Evolutionary conservation across 2,329 filamentous ascomycete species (phyloP).

Genomic region (Cryphonectria naterciae): DNA sequence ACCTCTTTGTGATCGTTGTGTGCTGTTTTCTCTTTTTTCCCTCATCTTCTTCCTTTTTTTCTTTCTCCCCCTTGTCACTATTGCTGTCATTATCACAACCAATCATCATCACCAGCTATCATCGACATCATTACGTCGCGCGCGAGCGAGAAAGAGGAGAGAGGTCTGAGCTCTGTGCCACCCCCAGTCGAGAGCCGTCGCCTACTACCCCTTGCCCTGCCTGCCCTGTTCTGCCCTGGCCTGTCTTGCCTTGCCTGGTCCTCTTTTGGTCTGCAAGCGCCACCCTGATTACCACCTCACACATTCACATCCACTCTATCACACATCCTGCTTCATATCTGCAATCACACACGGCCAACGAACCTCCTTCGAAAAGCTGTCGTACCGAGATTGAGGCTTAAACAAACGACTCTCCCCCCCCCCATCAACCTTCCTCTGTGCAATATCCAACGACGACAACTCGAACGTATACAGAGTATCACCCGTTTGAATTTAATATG

Average conservation of each 20-base stretch:
- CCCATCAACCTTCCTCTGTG: slow-evolving; percentile 3
- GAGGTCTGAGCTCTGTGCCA: slow-evolving; percentile 7
- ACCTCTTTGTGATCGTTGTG: background rate
- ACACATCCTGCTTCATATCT: slow-evolving; percentile 17
- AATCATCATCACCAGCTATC: background rate
- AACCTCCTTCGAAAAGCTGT: background rate
- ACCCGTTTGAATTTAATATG: slow-evolving; percentile 60
- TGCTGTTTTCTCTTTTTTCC: background rate
- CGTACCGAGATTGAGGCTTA: slow-evolving; percentile 5
- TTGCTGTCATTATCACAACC: slow-evolving; percentile 4
- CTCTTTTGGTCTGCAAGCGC: slow-evolving; percentile 12
- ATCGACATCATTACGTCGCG: background rate
- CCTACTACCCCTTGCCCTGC: background rate
- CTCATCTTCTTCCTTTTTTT: too few species aligned
- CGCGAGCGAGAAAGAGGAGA: background rate
- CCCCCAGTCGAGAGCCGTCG: background rate
- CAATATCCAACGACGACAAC: background rate
- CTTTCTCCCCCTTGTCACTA: background rate
- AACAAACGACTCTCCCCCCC: background rate
- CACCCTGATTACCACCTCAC: slow-evolving; percentile 16
- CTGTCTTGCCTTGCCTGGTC: slow-evolving; percentile 3
- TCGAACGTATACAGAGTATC: slow-evolving; percentile 11
- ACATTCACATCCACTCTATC: slow-evolving; percentile 15
- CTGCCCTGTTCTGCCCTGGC: background rate
- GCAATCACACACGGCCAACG: slow-evolving; percentile 2